Evolutionary conservation across 768 basidiomycete species (phyloP).

Genomic region (Trametes cinnabarina): DNA sequence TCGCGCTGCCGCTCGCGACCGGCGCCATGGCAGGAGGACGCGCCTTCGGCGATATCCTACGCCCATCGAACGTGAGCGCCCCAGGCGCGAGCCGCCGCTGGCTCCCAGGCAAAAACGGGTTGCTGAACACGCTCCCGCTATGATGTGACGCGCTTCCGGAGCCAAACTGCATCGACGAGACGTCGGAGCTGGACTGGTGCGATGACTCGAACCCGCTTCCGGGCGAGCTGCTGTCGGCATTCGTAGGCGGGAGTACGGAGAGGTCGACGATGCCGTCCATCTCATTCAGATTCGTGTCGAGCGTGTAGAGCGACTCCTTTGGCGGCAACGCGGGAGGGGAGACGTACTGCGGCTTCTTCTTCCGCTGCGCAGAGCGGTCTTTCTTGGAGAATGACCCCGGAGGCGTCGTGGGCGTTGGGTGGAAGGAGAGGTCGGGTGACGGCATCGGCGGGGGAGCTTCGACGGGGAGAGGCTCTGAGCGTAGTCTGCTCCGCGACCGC

Average conservation of each 20-base stretch:
- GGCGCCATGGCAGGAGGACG: constrained; percentile 1
- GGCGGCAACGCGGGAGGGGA: constrained; percentile 35
- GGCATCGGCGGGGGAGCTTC: constrained; percentile 30
- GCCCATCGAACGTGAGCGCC: constrained; percentile 27
- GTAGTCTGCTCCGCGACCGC: constrained; percentile 41
- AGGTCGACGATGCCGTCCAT: constrained; percentile 84
- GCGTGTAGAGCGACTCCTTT: constrained; percentile 39
- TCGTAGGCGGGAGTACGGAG: constrained; percentile 23
- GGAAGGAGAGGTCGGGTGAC: constrained; percentile 26
- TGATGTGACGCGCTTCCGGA: constrained; percentile 33
- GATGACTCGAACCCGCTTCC: constrained; percentile 42
- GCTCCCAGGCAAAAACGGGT: constrained; percentile 35
- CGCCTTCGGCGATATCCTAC: constrained; percentile 56
- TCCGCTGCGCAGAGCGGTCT: constrained; percentile 24
- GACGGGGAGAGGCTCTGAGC: constrained; percentile 35
- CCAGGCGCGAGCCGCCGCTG: constrained; percentile 25
- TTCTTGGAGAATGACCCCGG: constrained; percentile 18
- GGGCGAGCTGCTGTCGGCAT: constrained; percentile 38
- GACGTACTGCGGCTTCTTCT: constrained; percentile 29
- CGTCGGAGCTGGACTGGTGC: constrained; percentile 32
- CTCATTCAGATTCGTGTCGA: constrained; percentile 67
- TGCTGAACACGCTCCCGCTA: constrained; percentile 32
- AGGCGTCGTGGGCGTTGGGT: constrained; percentile 24
- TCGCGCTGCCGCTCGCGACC: too few species aligned
- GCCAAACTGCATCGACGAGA: constrained; percentile 27